Evolutionary conservation across 208 protist genomes (phyloP), one percentile per base, ranked within the genome.

Genomic region (Kentomonas sorsogonicus): DNA sequence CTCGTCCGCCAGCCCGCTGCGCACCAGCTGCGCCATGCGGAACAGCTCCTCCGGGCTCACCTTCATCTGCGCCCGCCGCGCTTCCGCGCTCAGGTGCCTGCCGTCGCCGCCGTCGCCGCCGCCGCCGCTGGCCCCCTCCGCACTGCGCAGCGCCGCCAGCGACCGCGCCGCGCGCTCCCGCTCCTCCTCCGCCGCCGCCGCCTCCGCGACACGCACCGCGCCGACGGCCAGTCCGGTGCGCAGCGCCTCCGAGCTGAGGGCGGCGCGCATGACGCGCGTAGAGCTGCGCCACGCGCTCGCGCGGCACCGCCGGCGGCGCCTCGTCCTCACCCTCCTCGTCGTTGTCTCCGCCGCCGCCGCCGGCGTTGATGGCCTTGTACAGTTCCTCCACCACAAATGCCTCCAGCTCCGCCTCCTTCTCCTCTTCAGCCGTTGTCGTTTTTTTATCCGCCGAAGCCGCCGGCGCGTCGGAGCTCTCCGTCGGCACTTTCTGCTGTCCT

Each of bases 41-140:
- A 95, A 91, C 67, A 88, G 79, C 56, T 95, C 84, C 67, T 95
- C 84, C 40, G 83, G 77, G 25, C 83, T 83, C 27, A 90, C 80
- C 58, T 86, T 82, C 84, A 95, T 86, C 39, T 71, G 73, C 25
- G 71, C 67, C 47, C 72, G 70, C 3, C 50, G 59, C 79, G 79
- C 67, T 75, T 69, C 26, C 57, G 62, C 2, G 75, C 56, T 25
- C 74, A 73, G 38, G 78, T 70, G 51, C 51, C 25, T 48, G 79
- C 66, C 54, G 56, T 78, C 30, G 69, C 34, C 5, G 72, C 52
- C 7, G 62, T 69, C 60, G 27, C 53, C 45, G 25, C 63, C 52
- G 56, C 60, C 44, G 27, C 56, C 39, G 15, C 41, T 61, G 36
- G 66, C 44, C 20, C 66, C 61, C 54, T 77, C 61, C 38, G 56